Base-by-base conservation (phyloP, 192 early-diverging fungal genomes). In the Podila clonocystis region DNA sequence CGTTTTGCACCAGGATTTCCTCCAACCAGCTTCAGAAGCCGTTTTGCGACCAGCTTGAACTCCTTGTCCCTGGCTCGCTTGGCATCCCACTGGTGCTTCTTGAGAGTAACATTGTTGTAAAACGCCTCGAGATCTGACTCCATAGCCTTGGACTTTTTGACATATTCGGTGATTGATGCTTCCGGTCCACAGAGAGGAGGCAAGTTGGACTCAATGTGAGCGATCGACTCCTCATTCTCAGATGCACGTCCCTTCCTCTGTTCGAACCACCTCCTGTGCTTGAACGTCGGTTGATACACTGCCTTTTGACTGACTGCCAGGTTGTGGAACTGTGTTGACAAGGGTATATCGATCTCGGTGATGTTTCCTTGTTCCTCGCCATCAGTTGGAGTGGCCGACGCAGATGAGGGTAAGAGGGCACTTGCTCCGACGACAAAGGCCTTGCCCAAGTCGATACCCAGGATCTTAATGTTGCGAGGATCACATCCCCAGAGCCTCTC, bases 291-390 rank as follows among this genome's bases (percentile, higher is more conserved):
- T 9, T 72, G 70, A 29, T 65, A 60, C 24, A 72, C 63, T 5
- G 70, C 70, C 24, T 72, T 72, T 49, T 65, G 70, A 13, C 45
- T 65, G 28, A 65, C 63, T 1, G 63, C 17, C 19, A 72, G 26
- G 57, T 72, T 72, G 70, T 34, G 49, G 15, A 63, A 72, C 13
- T 26, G 26, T 24, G 29, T 50, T 29, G 22, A 24, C 2, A 38
- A 11, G 36, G 36, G 36, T 6, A 38, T 38, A 6, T 38, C 8
- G 36, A 38, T 38, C 1, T 38, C 8, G 36, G 36, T 11, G 9
- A 38, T 11, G 9, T 3, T 11, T 38, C 36, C 36, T 9, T 38
- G 36, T 11, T 38, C 36, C 9, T 38, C 8, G 2, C 36, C 36
- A 11, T 9, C 36, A 9, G 36, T 38, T 38, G 9, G 6, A 11